Evolutionary conservation across 108 stramenopile species (phyloP).

Genomic region (Hondaea fermentalgiana): DNA sequence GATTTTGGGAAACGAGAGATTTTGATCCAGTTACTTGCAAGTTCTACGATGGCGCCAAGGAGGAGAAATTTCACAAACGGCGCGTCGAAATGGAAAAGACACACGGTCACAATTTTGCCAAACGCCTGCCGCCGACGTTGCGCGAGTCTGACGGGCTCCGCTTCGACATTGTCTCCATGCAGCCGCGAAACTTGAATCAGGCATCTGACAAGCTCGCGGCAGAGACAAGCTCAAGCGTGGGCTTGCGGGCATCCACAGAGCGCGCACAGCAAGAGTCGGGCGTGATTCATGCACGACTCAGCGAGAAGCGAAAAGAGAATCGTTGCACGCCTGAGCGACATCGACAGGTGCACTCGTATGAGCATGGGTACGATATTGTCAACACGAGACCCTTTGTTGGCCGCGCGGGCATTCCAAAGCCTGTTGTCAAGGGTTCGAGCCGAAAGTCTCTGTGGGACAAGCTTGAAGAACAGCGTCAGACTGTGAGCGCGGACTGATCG

Average conservation of each 20-base stretch:
- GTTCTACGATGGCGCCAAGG: not conserved
- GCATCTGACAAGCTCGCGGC: not conserved
- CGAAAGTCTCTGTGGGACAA: not conserved
- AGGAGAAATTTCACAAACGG: not conserved
- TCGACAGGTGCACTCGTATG: not conserved
- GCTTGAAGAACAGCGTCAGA: not conserved
- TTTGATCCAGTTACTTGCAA: not conserved
- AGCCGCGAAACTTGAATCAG: not conserved
- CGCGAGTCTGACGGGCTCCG: not conserved
- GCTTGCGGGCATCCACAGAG: not conserved
- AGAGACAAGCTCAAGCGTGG: not conserved
- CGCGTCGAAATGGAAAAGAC: not conserved
- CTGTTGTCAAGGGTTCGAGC: not conserved
- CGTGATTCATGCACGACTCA: not conserved
- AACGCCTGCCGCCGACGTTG: not conserved
- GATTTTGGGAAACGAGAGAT: not conserved
- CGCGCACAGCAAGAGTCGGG: not conserved
- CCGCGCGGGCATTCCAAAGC: not conserved
- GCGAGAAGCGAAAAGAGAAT: not conserved
- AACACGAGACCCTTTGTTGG: not conserved
- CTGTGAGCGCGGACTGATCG: too few species aligned
- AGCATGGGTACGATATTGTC: not conserved
- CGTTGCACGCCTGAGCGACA: not conserved
- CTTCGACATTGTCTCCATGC: not conserved
- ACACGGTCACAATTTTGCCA: not conserved